These are phyloP conservation scores for Acanthamoeba divionensis DNA, from an alignment of 208 protist species.

Conservation along the genomic window DNA sequence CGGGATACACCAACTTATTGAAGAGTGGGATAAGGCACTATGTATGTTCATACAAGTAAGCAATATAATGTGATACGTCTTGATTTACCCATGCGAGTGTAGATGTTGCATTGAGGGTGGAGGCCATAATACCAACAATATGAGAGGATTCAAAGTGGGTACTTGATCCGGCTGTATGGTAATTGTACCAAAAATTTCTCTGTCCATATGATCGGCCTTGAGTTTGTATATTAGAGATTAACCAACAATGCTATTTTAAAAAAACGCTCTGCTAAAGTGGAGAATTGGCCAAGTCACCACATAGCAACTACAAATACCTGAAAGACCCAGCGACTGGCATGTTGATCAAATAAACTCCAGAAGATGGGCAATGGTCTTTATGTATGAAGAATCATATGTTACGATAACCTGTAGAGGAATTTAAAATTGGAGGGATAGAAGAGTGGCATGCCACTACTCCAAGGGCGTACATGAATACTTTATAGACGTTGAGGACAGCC, in stretches of 20 bases:
- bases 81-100: background rate
- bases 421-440: background rate
- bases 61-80: background rate
- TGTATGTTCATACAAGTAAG: background rate
- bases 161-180: conserved; percentile 68
- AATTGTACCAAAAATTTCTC: conserved; percentile 33
- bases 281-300: background rate
- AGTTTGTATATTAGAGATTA: background rate
- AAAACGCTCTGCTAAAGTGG: background rate
- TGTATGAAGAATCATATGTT: background rate
- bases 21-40: conserved; percentile 68
- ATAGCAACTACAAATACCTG: background rate
- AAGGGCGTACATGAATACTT: conserved; percentile 34
- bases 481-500: background rate
- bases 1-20: conserved; percentile 62
- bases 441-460: background rate
- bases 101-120: background rate
- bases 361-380: conserved; percentile 59
- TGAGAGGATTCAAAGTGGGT: conserved; percentile 65
- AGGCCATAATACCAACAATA: conserved; percentile 58
- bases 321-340: conserved; percentile 44
- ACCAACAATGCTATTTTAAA: too few relatives aligned
- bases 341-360: conserved; percentile 62
- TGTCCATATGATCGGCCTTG: conserved; percentile 66
- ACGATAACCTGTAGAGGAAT: background rate